Conservation (phyloP, 2,329 filamentous ascomycete genomes). For the Plenodomus lindquistii region DNA sequence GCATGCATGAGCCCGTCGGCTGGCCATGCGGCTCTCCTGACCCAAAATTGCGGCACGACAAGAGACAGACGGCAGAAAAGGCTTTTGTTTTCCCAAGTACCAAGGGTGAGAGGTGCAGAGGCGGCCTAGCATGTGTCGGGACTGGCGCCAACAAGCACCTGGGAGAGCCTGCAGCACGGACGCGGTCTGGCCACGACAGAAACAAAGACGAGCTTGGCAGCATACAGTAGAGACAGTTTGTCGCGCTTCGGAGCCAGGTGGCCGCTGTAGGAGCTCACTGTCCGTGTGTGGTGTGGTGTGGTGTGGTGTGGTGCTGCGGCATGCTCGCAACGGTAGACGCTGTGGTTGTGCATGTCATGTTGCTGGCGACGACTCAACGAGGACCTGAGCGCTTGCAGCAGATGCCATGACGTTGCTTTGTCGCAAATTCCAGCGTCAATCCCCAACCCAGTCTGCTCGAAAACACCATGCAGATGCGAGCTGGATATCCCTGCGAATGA, state of each 20-base stretch:
- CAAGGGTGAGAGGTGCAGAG: slow-evolving; percentile 35
- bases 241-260: slow-evolving; percentile 22
- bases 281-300: slow-evolving; percentile 7
- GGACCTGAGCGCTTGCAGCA: slow-evolving; percentile 14
- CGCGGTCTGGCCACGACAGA: slow-evolving; percentile 41
- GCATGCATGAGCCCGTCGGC: slow-evolving; percentile 8
- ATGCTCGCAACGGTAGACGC: slow-evolving; percentile 20
- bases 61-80: slow-evolving; percentile 26
- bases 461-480: slow-evolving; percentile 14
- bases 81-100: slow-evolving; percentile 41
- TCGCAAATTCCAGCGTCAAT: slow-evolving; percentile 3
- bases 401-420: slow-evolving; percentile 19
- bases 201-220: slow-evolving; percentile 29
- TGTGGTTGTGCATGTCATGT: slow-evolving; percentile 2
- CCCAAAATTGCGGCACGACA: slow-evolving; percentile 38
- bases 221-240: slow-evolving; percentile 25
- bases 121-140: slow-evolving; percentile 34
- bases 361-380: slow-evolving; percentile 6
- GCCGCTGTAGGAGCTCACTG: slow-evolving; percentile 25
- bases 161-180: slow-evolving; percentile 31
- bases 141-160: slow-evolving; percentile 40
- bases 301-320: not conserved
- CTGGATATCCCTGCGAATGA: slow-evolving; percentile 20
- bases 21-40: slow-evolving; percentile 41
- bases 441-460: slow-evolving; percentile 14